A percentile compares a stretch with the other conserved stretches of the same genome.
These are phyloP conservation scores for Brachypodium distachyon DNA, from an alignment of 202 grass and related monocot genomes.

Conservation along the genomic window DNA sequence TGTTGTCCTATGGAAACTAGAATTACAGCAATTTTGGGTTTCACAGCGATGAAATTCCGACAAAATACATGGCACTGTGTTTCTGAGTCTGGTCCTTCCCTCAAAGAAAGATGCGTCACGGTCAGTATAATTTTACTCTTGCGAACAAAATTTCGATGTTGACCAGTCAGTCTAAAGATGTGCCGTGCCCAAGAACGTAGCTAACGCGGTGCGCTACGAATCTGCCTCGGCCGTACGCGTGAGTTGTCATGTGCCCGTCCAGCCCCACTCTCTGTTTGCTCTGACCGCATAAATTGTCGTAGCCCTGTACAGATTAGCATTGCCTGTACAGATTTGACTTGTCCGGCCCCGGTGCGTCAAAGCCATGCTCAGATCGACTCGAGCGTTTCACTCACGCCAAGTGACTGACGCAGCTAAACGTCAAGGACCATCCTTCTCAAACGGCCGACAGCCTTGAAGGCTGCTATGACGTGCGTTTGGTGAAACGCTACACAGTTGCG, in stretches of 20 bases:
- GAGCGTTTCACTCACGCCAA: neutral
- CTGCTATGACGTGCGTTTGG: neutral
- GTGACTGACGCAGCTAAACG: neutral
- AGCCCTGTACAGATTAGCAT: constrained; percentile 18
- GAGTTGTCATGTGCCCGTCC: neutral
- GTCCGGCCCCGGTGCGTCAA: neutral
- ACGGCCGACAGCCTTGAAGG: neutral
- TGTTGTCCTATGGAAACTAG: too few relatives aligned
- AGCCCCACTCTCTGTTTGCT: neutral
- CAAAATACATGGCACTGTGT: too few relatives aligned
- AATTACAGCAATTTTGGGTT: too few relatives aligned
- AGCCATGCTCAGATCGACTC: neutral
- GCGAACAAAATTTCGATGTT: too few relatives aligned
- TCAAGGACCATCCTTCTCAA: neutral
- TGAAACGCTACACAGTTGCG: neutral
- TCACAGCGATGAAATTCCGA: too few relatives aligned
- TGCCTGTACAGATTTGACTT: constrained; percentile 23
- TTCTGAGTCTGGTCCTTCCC: too few relatives aligned
- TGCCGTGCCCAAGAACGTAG: neutral
- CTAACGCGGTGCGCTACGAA: neutral
- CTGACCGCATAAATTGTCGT: constrained; percentile 3
- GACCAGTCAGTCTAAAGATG: neutral
- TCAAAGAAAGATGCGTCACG: too few relatives aligned
- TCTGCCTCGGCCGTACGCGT: neutral
- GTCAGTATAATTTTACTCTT: too few relatives aligned